Evolutionary conservation across 768 basidiomycete genomes (phyloP).

Genomic region (Coprinopsis marcescibilis): DNA sequence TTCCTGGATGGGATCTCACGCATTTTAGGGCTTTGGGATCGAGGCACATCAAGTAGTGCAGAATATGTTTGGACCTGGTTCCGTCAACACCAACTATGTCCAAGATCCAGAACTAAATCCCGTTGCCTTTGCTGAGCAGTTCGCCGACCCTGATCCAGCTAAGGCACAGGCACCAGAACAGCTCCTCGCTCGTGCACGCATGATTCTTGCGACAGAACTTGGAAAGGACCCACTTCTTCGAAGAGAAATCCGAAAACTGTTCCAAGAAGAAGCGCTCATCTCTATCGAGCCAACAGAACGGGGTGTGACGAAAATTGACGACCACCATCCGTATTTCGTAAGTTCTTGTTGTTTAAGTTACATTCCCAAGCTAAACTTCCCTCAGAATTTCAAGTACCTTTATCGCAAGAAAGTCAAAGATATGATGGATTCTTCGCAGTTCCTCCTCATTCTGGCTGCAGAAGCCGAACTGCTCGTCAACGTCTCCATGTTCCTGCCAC

Average conservation of each 20-base stretch:
- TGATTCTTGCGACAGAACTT: slow-evolving; percentile 85
- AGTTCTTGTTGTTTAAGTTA: slow-evolving; percentile 21
- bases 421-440: slow-evolving; percentile 71
- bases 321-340: slow-evolving; percentile 68
- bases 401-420: slow-evolving; percentile 66
- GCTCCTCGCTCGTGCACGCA: slow-evolving; percentile 64
- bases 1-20: slow-evolving; percentile 6
- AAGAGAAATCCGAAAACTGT: slow-evolving; percentile 67
- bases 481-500: slow-evolving; percentile 62
- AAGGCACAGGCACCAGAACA: slow-evolving; percentile 60
- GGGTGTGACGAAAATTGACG: slow-evolving; percentile 72
- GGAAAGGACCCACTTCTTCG: slow-evolving; percentile 89
- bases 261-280: slow-evolving; percentile 69
- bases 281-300: slow-evolving; percentile 84
- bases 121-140: slow-evolving; percentile 79
- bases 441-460: slow-evolving; percentile 85
- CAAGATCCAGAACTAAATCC: slow-evolving; percentile 84
- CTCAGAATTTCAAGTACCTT: slow-evolving; percentile 93
- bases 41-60: slow-evolving; percentile 77
- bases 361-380: slow-evolving; percentile 7
- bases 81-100: slow-evolving; percentile 48
- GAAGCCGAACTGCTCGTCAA: slow-evolving; percentile 86
- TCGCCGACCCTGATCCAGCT: slow-evolving; percentile 59
- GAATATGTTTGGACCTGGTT: slow-evolving; percentile 63
- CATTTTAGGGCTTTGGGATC: slow-evolving; percentile 74